phyloP scores from a whole-genome alignment of 2,329 filamentous ascomycete genomes.

The Aspergillus chevalieri region DNA sequence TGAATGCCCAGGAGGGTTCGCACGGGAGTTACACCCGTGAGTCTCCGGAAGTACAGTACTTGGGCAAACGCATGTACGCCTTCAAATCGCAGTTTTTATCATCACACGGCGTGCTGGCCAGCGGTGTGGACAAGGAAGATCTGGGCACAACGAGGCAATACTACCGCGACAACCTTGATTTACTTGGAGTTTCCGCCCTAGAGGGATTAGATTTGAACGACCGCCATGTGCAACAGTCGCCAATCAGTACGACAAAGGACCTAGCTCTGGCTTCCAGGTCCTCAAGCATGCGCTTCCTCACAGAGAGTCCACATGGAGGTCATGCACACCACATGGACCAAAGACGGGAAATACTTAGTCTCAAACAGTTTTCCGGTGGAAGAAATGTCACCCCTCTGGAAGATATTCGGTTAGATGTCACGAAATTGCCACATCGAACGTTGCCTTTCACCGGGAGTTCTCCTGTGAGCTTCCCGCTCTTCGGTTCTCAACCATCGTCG shows the following conservation, averaged over 20 bases:
- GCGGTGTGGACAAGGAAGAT: slow-evolving; percentile 35
- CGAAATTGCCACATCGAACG: slow-evolving; percentile 16
- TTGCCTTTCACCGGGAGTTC: slow-evolving; percentile 24
- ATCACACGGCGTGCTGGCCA: slow-evolving; percentile 35
- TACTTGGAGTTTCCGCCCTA: slow-evolving; percentile 32
- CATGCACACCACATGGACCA: slow-evolving; percentile 7
- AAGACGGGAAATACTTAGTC: slow-evolving; percentile 10
- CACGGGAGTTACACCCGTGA: slow-evolving; percentile 32
- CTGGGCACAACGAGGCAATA: slow-evolving; percentile 30
- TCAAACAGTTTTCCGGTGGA: slow-evolving; percentile 12
- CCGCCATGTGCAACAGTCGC: slow-evolving; percentile 8
- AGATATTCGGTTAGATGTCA: slow-evolving; percentile 18
- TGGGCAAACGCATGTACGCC: slow-evolving; percentile 38
- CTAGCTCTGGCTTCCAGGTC: slow-evolving; percentile 17
- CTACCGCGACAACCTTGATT: slow-evolving; percentile 40
- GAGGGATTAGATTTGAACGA: slow-evolving; percentile 28
- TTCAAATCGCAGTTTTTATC: slow-evolving; percentile 40
- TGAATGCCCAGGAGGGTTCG: slow-evolving; percentile 35
- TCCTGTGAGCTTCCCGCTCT: slow-evolving; percentile 26
- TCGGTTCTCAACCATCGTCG: slow-evolving; percentile 17
- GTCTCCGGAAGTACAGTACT: slow-evolving; percentile 36
- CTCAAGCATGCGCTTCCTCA: slow-evolving; percentile 10
- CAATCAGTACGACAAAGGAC: slow-evolving; percentile 17
- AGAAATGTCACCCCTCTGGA: slow-evolving; percentile 15
- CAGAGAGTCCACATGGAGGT: slow-evolving; percentile 9